Conservation (phyloP, 2,329 filamentous ascomycete genomes). For the Fusarium pseudoanthophilum region DNA sequence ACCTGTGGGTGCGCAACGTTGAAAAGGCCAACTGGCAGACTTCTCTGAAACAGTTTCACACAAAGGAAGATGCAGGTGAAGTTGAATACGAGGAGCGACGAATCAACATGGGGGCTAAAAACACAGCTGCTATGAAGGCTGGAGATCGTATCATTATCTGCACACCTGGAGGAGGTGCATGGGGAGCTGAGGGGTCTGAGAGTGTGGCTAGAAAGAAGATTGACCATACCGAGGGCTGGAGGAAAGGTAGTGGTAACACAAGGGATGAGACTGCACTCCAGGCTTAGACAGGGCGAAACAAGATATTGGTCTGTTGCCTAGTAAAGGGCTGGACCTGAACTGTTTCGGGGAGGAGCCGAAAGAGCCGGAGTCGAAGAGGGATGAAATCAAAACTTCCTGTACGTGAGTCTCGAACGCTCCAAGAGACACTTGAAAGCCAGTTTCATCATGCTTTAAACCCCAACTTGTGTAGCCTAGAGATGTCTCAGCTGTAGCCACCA, state of each 20-base stretch:
- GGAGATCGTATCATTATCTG: slow-evolving; percentile 82
- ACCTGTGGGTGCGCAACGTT: slow-evolving; percentile 86
- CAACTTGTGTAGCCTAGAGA: neutral
- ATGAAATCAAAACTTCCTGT: neutral
- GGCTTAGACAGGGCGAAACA: slow-evolving; percentile 49
- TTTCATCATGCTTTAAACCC: neutral
- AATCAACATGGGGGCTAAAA: slow-evolving; percentile 83
- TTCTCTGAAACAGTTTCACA: slow-evolving; percentile 54
- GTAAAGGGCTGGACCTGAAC: neutral
- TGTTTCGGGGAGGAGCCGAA: neutral
- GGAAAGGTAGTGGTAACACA: slow-evolving; percentile 65
- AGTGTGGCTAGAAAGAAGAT: slow-evolving; percentile 59
- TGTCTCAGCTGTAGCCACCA: neutral
- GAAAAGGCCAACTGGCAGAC: slow-evolving; percentile 64
- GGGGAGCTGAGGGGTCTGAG: slow-evolving; percentile 71
- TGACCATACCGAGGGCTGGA: slow-evolving; percentile 67
- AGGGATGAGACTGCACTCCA: slow-evolving; percentile 70
- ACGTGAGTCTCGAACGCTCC: neutral
- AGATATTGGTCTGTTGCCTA: neutral
- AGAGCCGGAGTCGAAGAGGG: neutral
- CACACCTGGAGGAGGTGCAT: slow-evolving; percentile 84
- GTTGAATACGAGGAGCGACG: slow-evolving; percentile 66
- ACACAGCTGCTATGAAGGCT: slow-evolving; percentile 78
- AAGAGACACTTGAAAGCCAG: neutral
- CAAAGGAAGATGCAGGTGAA: slow-evolving; percentile 47